Base-by-base conservation (phyloP, 371 early-diverging fungal species). In the Mortierella sp. region DNA sequence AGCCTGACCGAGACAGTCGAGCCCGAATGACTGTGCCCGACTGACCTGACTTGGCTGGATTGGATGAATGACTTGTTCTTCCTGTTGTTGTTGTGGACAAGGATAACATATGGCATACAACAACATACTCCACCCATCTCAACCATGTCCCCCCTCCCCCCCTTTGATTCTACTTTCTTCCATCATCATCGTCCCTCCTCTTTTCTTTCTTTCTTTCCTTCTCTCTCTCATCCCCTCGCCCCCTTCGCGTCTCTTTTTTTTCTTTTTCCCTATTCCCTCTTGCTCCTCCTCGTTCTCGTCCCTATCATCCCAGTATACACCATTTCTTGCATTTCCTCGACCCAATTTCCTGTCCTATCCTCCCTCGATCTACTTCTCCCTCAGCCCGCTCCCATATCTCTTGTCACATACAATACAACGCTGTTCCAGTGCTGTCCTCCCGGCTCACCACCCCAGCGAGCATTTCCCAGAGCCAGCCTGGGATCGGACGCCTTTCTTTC, bases 261-360 rank as follows among this genome's bases (percentile, higher is more conserved):
- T 48, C 58, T 50, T 50, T 8, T 52, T 65, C 47, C 42, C 14
- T 34, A n/a, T 45, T n/a, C 52, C 44, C 44, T 57, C 26, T 70
- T 34, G 28, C 38, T 55, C 68, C 8, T 47, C 75, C 71, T 58
- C 45, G 34, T 47, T 72, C 34, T 55, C 34, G 57, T 54, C 79
- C 74, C 55, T 45, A n/a, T 52, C 52, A 70, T 58, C 65, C 28
- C 45, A 45, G 70, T 73, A 74, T 73, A 34, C 73, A 52, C 52
- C 57, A 52, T 28, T 31, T 19, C 21, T 21, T 42, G n/a, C 75
- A 58, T 28, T 38, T n/a, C 44, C 52, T 34, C 44, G 13, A 60
- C 71, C 76, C 44, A 19, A 47, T 31, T 38, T 21, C 9, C 9
- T 21, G 31, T 63, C 31, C 9, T 8, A 7, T 65, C 0, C 19